A percentile compares a stretch with the other conserved stretches of the same genome.
phyloP scores from a whole-genome alignment of 441 rosid genomes.

The Eruca vesicaria region DNA sequence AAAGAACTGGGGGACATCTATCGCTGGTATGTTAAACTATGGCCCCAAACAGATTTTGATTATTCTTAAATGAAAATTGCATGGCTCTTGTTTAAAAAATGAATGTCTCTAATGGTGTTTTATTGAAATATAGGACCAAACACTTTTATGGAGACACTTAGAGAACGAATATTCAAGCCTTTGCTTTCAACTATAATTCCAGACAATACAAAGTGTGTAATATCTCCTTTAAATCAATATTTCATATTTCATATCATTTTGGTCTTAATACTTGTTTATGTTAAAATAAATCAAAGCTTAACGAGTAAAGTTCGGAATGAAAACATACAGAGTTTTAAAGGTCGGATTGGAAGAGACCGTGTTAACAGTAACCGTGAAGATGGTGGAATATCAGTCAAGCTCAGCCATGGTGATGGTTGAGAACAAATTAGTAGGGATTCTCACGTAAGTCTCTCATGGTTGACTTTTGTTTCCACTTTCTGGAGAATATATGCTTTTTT shows the following conservation, averaged over 20 bases:
- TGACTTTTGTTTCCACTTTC: neutral
- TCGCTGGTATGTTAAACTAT: conserved; percentile 53
- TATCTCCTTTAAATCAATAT: conserved; percentile 37
- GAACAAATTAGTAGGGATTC: conserved; percentile 75
- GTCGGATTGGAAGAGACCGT: conserved; percentile 84
- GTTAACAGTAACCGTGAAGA: conserved; percentile 65
- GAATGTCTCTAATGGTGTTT: neutral
- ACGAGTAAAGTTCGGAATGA: conserved; percentile 20
- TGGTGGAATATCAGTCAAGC: conserved; percentile 76
- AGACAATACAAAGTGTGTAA: conserved; percentile 98
- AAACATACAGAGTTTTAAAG: conserved; percentile 65
- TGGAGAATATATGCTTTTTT: neutral
- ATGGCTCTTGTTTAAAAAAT: neutral
- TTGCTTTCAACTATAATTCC: conserved; percentile 75
- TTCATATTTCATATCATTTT: neutral
- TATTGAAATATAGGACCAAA: conserved; percentile 56
- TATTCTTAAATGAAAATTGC: neutral
- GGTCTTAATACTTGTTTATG: neutral
- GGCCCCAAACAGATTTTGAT: neutral
- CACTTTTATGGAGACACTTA: conserved; percentile 82
- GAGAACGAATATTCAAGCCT: conserved; percentile 88
- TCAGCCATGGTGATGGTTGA: conserved; percentile 76
- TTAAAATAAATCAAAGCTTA: conserved; percentile 6
- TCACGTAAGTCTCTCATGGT: conserved; percentile 61
- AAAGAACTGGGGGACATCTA: conserved; percentile 76